Evolutionary conservation across 2,329 filamentous ascomycete species (phyloP).

Genomic region (Talaromyces atroroseus): DNA sequence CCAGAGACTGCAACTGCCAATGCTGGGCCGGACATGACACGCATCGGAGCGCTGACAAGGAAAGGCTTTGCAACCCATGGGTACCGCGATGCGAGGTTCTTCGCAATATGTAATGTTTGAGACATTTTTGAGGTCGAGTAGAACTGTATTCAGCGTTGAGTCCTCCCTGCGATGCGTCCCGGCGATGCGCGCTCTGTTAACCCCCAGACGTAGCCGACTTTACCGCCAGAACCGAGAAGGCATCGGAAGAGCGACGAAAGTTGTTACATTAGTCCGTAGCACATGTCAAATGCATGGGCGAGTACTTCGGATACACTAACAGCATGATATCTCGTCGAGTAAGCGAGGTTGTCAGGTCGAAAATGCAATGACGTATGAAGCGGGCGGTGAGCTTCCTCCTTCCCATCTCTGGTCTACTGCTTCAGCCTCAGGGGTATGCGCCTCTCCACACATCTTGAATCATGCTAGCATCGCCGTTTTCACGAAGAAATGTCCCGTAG

Average conservation of each 20-base stretch:
- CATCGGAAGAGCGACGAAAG: not conserved
- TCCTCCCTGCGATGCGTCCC: not conserved
- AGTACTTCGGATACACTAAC: not conserved
- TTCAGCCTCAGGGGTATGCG: not conserved
- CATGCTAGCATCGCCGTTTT: not conserved
- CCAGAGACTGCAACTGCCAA: slow-evolving; percentile 58
- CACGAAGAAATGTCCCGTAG: slow-evolving; percentile 6
- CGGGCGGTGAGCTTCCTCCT: slow-evolving; percentile 1
- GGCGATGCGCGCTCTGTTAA: not conserved
- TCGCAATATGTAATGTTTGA: not conserved
- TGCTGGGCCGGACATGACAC: slow-evolving; percentile 53
- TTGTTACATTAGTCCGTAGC: not conserved
- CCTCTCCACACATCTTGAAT: not conserved
- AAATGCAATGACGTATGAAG: not conserved
- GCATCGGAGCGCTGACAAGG: slow-evolving; percentile 65
- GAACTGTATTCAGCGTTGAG: not conserved
- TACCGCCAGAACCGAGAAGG: slow-evolving; percentile 6
- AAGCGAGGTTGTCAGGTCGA: not conserved
- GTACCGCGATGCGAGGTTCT: slow-evolving; percentile 9
- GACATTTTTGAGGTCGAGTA: not conserved
- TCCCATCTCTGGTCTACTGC: too few relatives aligned
- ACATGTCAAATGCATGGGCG: not conserved
- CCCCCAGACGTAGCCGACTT: not conserved
- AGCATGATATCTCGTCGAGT: not conserved
- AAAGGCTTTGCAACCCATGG: slow-evolving; percentile 58